Percentiles rank a stretch among this genome's conserved stretches.
Evolutionary conservation across 192 early-diverging fungal species (phyloP).

Genomic region (Coemansia sp.): DNA sequence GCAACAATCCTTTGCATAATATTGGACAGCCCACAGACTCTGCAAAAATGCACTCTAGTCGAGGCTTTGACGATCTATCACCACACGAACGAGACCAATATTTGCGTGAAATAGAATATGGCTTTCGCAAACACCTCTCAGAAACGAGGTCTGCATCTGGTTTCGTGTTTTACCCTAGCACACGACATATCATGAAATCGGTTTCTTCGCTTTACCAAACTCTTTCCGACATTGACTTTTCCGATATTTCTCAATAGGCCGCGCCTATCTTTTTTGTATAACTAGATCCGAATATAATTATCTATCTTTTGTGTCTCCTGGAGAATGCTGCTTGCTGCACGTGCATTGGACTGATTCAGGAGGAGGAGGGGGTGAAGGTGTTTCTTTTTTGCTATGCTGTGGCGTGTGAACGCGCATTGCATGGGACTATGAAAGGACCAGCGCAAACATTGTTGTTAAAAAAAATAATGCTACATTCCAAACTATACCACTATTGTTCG

Average conservation of each 20-base stretch:
- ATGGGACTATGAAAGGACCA: not conserved
- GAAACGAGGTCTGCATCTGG: slow-evolving; percentile 2
- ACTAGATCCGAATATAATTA: not conserved
- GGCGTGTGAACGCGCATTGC: not conserved
- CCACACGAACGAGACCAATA: slow-evolving; percentile 7
- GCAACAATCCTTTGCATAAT: not conserved
- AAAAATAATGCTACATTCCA: not conserved
- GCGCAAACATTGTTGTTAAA: not conserved
- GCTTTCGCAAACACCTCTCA: slow-evolving; percentile 5
- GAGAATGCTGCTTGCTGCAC: not conserved
- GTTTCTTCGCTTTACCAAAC: slow-evolving; percentile 1
- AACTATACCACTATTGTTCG: not conserved
- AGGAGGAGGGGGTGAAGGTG: not conserved
- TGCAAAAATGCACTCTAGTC: not conserved
- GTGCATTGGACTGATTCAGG: not conserved
- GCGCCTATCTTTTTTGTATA: not conserved
- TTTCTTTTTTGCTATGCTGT: not conserved
- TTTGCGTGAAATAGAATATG: not conserved
- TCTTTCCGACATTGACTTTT: slow-evolving; percentile 11
- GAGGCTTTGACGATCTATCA: slow-evolving; percentile 4
- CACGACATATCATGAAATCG: slow-evolving; percentile 4
- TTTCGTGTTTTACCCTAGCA: slow-evolving; percentile 12
- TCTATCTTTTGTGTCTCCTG: not conserved
- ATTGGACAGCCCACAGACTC: not conserved
- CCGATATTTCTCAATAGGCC: not conserved